These are phyloP conservation scores for Aspergillus fumigatus DNA, from an alignment of 2,329 filamentous ascomycete species.

Conservation along the genomic window DNA sequence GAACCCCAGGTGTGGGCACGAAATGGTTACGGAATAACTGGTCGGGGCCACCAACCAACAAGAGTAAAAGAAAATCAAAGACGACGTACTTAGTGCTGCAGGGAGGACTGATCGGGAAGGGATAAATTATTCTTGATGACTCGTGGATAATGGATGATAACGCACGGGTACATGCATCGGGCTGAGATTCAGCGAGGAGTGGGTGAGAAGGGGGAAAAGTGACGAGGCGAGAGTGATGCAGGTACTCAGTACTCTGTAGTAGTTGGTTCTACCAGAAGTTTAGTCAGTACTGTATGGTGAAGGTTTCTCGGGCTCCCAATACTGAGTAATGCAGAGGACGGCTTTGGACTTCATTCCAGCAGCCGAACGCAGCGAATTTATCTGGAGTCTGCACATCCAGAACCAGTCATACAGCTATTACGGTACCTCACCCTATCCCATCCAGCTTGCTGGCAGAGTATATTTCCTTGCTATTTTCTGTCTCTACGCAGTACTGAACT, in stretches of 20 bases:
- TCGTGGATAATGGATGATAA: slow-evolving; percentile 7
- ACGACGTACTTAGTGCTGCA: background rate
- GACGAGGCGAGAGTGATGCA: background rate
- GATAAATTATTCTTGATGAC: slow-evolving; percentile 8
- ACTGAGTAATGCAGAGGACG: background rate
- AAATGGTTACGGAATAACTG: slow-evolving; percentile 20
- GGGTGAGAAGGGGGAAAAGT: background rate
- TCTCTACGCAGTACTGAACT: background rate
- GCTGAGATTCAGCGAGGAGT: background rate
- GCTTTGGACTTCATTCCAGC: background rate
- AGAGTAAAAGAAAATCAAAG: slow-evolving; percentile 9
- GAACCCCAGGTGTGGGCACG: slow-evolving; percentile 26
- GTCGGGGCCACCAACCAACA: slow-evolving; percentile 16
- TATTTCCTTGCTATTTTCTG: background rate
- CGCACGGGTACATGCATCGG: background rate
- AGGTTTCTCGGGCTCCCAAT: background rate
- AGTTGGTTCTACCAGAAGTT: too few relatives aligned
- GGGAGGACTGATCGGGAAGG: slow-evolving; percentile 6
- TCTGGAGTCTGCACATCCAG: background rate
- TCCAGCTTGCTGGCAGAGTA: background rate
- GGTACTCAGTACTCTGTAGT: background rate
- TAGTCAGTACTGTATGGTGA: background rate
- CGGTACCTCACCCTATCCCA: background rate
- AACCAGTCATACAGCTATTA: background rate
- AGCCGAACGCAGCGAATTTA: background rate